Conservation (phyloP, 2,329 filamentous ascomycete genomes). For the Phialophora expanda region DNA sequence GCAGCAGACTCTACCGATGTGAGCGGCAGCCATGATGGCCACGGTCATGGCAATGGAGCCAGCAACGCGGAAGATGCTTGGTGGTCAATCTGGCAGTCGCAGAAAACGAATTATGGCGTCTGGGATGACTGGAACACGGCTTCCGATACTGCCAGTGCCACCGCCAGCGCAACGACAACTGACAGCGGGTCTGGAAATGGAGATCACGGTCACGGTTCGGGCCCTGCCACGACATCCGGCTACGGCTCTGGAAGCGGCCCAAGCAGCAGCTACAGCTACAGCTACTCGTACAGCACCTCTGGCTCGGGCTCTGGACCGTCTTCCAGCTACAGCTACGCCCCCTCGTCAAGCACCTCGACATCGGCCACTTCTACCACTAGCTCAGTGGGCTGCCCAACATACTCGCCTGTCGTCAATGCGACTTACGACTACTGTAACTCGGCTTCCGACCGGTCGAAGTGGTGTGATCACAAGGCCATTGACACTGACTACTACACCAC, state of each 20-base stretch:
- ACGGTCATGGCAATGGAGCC: slow-evolving; percentile 3
- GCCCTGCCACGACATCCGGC: background rate
- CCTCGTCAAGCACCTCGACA: background rate
- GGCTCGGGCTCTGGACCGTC: slow-evolving; percentile 20
- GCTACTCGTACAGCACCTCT: slow-evolving; percentile 2
- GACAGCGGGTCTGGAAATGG: slow-evolving; percentile 3
- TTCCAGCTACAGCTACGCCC: background rate
- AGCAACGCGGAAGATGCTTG: slow-evolving; percentile 24
- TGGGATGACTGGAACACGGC: slow-evolving; percentile 30
- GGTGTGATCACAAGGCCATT: slow-evolving; percentile 32
- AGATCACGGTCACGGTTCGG: slow-evolving; percentile 1
- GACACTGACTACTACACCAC: slow-evolving; percentile 30
- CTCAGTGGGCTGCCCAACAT: slow-evolving; percentile 19
- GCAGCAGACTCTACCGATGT: slow-evolving; percentile 14
- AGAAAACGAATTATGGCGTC: slow-evolving; percentile 31
- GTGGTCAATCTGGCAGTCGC: slow-evolving; percentile 28
- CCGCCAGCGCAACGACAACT: slow-evolving; percentile 3
- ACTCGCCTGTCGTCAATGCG: slow-evolving; percentile 20
- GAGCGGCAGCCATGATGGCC: slow-evolving; percentile 8
- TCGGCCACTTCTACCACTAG: slow-evolving; percentile 12
- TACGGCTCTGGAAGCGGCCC: background rate
- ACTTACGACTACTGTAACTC: slow-evolving; percentile 34
- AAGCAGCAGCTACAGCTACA: slow-evolving; percentile 10
- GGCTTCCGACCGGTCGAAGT: slow-evolving; percentile 33
- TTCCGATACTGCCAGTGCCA: slow-evolving; percentile 9